phyloP scores from a whole-genome alignment of 441 rosid species.

The Euphorbia schlechtendalii region DNA sequence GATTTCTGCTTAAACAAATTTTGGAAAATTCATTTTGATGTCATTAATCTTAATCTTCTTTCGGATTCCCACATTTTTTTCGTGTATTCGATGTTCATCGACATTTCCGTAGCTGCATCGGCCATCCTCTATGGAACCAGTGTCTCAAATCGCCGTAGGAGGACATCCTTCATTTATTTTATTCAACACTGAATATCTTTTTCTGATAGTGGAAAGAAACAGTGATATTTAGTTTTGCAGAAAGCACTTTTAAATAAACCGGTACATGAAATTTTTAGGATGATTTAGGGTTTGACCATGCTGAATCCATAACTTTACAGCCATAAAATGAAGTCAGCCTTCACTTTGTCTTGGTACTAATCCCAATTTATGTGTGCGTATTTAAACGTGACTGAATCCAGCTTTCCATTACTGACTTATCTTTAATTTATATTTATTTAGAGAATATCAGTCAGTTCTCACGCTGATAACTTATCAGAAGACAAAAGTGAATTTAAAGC shows the following conservation, averaged over 20 bases:
- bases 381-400: not conserved
- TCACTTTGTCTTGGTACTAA: not conserved
- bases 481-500: not conserved
- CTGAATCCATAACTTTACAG: not conserved
- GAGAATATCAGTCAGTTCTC: constrained; percentile 18
- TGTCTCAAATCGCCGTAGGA: no score
- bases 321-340: not conserved
- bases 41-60: no score
- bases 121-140: no score
- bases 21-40: no score
- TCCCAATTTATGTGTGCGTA: not conserved
- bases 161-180: no score
- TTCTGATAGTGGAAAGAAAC: no score
- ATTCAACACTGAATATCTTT: no score
- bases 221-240: no score
- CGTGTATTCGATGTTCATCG: no score
- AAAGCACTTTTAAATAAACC: not conserved
- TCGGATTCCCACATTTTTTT: no score
- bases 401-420: constrained; percentile 10
- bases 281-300: not conserved
- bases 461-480: constrained; percentile 3
- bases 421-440: not conserved
- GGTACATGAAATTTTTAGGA: not conserved
- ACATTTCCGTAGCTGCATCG: no score
- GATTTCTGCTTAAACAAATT: no score